Evolutionary conservation across 805 yeast genomes (phyloP).

Genomic region (Ogataea zsoltii): DNA sequence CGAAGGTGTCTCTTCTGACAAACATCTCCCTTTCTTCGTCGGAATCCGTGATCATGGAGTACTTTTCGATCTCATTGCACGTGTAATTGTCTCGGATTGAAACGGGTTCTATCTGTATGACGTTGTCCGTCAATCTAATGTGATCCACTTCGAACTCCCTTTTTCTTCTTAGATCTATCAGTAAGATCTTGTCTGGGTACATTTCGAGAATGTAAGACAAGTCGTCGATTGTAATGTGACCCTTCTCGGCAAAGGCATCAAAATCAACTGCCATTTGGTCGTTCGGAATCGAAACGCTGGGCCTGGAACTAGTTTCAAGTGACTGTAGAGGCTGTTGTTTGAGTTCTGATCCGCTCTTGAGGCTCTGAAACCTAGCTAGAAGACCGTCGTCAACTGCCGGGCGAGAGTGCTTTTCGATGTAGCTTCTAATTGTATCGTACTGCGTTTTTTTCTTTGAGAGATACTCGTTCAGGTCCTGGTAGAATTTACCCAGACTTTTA

Average conservation of each 20-base stretch:
- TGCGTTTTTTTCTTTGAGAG: constrained; percentile 17
- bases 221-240: constrained; percentile 20
- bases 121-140: constrained; percentile 51
- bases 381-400: constrained; percentile 10
- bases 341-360: constrained; percentile 14
- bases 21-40: constrained; percentile 56
- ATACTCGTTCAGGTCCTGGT: constrained; percentile 21
- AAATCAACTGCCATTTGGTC: constrained; percentile 6
- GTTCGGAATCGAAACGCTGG: background rate
- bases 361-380: constrained; percentile 21
- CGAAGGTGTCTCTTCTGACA: constrained; percentile 52
- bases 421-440: constrained; percentile 16
- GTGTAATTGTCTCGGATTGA: constrained; percentile 50
- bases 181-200: constrained; percentile 42
- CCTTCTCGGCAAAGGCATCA: constrained; percentile 9
- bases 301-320: background rate
- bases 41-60: constrained; percentile 58
- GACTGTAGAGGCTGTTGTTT: background rate
- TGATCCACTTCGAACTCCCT: constrained; percentile 63
- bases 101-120: constrained; percentile 77
- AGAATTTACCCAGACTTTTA: constrained; percentile 18
- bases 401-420: constrained; percentile 8
- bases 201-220: constrained; percentile 31
- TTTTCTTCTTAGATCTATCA: constrained; percentile 72
- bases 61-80: constrained; percentile 66